phyloP scores from a whole-genome alignment of 805 yeast species.

The Danielozyma ontarioensis region DNA sequence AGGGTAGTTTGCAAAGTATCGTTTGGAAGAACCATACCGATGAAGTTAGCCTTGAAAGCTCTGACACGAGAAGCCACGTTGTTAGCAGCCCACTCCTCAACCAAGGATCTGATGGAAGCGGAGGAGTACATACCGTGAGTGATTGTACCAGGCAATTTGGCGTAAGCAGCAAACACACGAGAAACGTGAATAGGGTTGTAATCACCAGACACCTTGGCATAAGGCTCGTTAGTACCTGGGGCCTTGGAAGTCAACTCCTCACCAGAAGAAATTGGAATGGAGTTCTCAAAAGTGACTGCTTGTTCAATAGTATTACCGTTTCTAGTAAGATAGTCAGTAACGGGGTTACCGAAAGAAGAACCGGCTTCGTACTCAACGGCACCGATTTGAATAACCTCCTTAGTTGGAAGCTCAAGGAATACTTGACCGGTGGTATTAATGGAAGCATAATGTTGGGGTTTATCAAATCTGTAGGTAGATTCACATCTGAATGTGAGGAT shows the following conservation, averaged over 20 bases:
- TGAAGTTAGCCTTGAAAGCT: slow-evolving; percentile 85
- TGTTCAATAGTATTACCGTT: slow-evolving; percentile 92
- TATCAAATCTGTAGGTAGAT: slow-evolving; percentile 77
- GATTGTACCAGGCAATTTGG: slow-evolving; percentile 92
- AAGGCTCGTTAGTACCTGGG: slow-evolving; percentile 94
- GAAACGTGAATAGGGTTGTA: slow-evolving; percentile 98
- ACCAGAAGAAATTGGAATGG: slow-evolving; percentile 74
- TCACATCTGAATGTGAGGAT: slow-evolving; percentile 85
- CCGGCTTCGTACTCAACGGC: slow-evolving; percentile 84
- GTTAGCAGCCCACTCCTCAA: slow-evolving; percentile 98
- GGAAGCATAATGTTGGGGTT: slow-evolving; percentile 67
- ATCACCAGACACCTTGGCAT: slow-evolving; percentile 97
- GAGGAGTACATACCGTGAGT: slow-evolving; percentile 99
- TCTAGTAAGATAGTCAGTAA: slow-evolving; percentile 86
- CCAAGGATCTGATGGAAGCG: slow-evolving; percentile 90
- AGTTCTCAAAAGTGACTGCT: slow-evolving; percentile 83
- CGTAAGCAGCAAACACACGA: slow-evolving; percentile 89
- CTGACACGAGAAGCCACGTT: slow-evolving; percentile 93
- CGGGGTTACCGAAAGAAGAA: slow-evolving; percentile 95
- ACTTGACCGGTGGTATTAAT: slow-evolving; percentile 84
- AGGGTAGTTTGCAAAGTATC: slow-evolving; percentile 80
- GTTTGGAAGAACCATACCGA: slow-evolving; percentile 97
- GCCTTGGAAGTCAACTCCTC: slow-evolving; percentile 67
- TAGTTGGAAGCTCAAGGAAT: slow-evolving; percentile 83
- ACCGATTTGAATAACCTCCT: slow-evolving; percentile 82